A percentile compares a stretch with the other conserved stretches of the same genome.
These are phyloP conservation scores for Rosa lucieae DNA, from an alignment of 306 rosid species.

Conservation along the genomic window DNA sequence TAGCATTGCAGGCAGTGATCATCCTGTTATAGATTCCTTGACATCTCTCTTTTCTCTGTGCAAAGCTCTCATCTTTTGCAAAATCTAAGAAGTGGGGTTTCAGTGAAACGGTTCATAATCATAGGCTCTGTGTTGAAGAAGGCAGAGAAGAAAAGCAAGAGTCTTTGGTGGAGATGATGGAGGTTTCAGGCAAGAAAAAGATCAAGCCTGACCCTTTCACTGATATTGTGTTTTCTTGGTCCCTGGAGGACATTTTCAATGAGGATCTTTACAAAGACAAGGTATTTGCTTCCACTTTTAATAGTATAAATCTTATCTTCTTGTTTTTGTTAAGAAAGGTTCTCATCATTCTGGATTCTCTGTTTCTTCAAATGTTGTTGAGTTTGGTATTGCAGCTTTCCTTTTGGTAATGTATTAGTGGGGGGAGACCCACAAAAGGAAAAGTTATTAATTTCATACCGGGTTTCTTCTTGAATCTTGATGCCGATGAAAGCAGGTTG, in stretches of 20 bases:
- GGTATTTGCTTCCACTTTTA: slow-evolving; percentile 28
- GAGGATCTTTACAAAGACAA: slow-evolving; percentile 35
- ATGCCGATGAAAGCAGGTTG: not conserved
- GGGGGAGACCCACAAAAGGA: not conserved
- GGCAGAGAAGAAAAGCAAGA: not conserved
- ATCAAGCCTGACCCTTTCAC: slow-evolving; percentile 7
- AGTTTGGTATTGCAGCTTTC: not conserved
- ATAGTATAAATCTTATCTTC: not conserved
- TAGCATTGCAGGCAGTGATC: not conserved
- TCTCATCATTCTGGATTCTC: not conserved
- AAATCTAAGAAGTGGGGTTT: slow-evolving; percentile 2
- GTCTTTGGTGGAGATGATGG: slow-evolving; percentile 30
- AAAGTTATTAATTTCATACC: not conserved
- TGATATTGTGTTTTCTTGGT: slow-evolving; percentile 54
- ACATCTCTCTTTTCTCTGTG: not conserved
- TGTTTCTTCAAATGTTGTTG: not conserved
- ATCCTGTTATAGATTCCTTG: not conserved
- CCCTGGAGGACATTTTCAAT: slow-evolving; percentile 49
- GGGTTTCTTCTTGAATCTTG: not conserved
- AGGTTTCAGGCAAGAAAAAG: slow-evolving; percentile 29
- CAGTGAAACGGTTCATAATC: not conserved
- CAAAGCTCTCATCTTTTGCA: not conserved
- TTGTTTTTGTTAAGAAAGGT: not conserved
- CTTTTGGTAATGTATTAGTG: not conserved
- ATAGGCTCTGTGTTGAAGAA: not conserved